Evolutionary conservation across 106 monocot genomes (phyloP), one percentile per base, ranked within the genome.

Genomic region (Dendrobium huoshanense): DNA sequence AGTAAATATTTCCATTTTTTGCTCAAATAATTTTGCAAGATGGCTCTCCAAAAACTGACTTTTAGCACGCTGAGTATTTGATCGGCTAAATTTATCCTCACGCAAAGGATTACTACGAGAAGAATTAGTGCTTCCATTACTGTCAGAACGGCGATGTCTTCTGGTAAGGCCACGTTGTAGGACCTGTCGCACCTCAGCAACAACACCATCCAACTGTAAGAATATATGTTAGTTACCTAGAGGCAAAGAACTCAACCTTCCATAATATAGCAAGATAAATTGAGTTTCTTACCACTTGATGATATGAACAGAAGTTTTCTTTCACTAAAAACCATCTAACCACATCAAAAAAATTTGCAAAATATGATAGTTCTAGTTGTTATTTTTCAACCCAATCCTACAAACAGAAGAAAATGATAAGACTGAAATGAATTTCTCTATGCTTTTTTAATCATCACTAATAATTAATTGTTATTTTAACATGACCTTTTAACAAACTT

Each of bases 1-100:
- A 64, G 97, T 98, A 81, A 98, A 95, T 75, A 98, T 98, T 72
- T 98, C 97, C 92, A 98, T 88, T 82, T 98, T 98, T 81, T 98
- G 97, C 90, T 98, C 97, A 76, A 98, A 98, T 79, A 98, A 86
- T 84, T 95, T 98, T 7, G 97, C 97, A 59, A 98, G 94, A 80
- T 98, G 97, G 67, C 87, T 98, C 86, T 98, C 97, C 19, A 98
- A 85, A 92, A 98, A 88, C 74, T 98, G 97, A 77, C 94, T 98
- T 88, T 91, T 92, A 33, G 91, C 87, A 51, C 91, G 88, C 31
- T 94, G 94, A 75, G 97, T 88, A 83, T 89, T 98, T 65, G 97
- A 87, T 29, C 92, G 87, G 76, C 45, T 83, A 77, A 87, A 79
- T 85, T 83, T 92, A 85, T 97, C 93, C 81, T 96, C 96, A 75